phyloP scores from a whole-genome alignment of 1,284 basidiomycete species.

The Coriolopsis trogii region DNA sequence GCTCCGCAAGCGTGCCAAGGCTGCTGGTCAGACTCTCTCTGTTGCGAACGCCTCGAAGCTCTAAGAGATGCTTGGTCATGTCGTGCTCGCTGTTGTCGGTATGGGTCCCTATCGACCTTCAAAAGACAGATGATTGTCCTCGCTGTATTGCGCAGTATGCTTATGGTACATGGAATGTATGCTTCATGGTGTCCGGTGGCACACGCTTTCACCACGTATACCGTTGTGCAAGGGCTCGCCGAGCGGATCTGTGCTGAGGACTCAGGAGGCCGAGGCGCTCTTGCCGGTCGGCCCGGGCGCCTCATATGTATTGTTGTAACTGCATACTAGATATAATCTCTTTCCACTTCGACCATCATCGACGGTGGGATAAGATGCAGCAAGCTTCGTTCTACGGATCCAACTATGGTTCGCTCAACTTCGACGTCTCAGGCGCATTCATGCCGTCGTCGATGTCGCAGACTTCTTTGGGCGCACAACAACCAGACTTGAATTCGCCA shows the following conservation, averaged over 20 bases:
- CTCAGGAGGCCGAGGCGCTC: no score
- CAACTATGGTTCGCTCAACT: neutral
- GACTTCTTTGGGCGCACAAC: neutral
- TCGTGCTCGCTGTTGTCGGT: slow-evolving; percentile 9
- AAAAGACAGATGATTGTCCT: slow-evolving; percentile 17
- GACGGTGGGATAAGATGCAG: no score
- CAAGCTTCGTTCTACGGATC: slow-evolving; percentile 10
- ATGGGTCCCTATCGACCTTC: slow-evolving; percentile 8
- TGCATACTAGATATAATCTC: no score
- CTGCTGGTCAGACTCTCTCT: slow-evolving; percentile 67
- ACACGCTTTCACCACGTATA: neutral
- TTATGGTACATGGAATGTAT: slow-evolving; percentile 22
- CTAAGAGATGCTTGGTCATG: slow-evolving; percentile 34
- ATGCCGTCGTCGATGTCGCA: slow-evolving; percentile 6
- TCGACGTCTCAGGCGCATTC: slow-evolving; percentile 11
- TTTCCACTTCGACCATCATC: no score
- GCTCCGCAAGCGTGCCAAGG: slow-evolving; percentile 95
- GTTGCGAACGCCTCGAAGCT: slow-evolving; percentile 65
- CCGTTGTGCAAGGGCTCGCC: no score
- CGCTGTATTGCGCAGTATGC: slow-evolving; percentile 15
- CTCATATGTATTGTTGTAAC: no score
- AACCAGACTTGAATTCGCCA: slow-evolving; percentile 52
- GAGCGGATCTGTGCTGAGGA: no score
- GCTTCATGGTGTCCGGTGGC: slow-evolving; percentile 6
- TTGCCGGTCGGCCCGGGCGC: no score